phyloP scores from a whole-genome alignment of 106 monocot species.

The Hemerocallis citrina region DNA sequence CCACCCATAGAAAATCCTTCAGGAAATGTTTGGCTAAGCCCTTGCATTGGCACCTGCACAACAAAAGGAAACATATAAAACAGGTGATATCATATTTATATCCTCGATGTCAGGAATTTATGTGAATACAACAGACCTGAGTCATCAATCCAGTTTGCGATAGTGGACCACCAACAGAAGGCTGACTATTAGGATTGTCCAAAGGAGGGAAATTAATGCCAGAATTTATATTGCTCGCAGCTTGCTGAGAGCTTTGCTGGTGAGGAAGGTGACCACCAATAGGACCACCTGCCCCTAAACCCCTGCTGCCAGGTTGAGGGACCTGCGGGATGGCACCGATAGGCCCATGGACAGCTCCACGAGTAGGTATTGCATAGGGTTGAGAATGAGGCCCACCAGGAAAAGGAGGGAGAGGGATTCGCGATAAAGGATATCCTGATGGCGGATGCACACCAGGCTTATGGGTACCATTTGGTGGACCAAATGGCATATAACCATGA shows the following conservation, averaged over 20 bases:
- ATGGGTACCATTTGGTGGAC: conserved; percentile 68
- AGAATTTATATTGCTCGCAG: conserved; percentile 46
- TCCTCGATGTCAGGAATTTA: not conserved
- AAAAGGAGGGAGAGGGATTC: conserved; percentile 82
- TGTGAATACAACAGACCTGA: conserved; percentile 47
- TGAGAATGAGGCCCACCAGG: conserved; percentile 83
- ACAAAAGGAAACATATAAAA: not conserved
- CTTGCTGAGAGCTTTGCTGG: conserved; percentile 73
- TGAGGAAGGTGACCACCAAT: conserved; percentile 90
- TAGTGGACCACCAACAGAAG: conserved; percentile 66
- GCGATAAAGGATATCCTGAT: conserved; percentile 54
- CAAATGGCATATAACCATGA: conserved; percentile 60
- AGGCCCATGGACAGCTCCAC: conserved; percentile 85
- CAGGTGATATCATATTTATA: not conserved
- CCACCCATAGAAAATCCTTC: conserved; percentile 96
- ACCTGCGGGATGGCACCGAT: conserved; percentile 77
- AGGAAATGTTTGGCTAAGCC: conserved; percentile 83
- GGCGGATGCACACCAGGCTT: conserved; percentile 79
- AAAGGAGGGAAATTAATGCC: conserved; percentile 55
- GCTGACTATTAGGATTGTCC: conserved; percentile 77
- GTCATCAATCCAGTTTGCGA: conserved; percentile 88
- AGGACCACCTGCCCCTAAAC: conserved; percentile 72
- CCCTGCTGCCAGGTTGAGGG: conserved; percentile 57
- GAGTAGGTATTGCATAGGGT: conserved; percentile 94
- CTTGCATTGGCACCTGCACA: conserved; percentile 80